Base-by-base conservation (phyloP, 768 basidiomycete genomes). In the Rhodotorula paludigena region DNA sequence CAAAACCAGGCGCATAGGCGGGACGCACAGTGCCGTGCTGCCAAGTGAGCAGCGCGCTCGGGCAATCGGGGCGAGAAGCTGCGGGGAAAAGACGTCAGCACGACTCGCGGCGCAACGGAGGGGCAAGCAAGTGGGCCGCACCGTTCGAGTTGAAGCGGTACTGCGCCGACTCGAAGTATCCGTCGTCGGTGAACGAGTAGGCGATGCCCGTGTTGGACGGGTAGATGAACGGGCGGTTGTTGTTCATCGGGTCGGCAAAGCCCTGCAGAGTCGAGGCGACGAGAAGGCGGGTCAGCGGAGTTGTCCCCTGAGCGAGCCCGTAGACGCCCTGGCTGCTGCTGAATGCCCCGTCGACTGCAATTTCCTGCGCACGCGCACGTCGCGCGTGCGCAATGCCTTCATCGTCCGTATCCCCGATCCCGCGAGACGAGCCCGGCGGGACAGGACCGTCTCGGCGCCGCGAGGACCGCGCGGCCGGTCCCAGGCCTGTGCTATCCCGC, bases 101-200 rank as follows among this genome's bases (percentile, higher is more conserved):
- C n/a, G n/a, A n/a, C n/a, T n/a, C n/a, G n/a, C n/a, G n/a, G n/a
- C n/a, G n/a, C n/a, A n/a, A n/a, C n/a, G n/a, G n/a, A n/a, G n/a
- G n/a, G n/a, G n/a, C n/a, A n/a, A n/a, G n/a, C n/a, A n/a, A n/a
- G n/a, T n/a, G n/a, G n/a, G n/a, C n/a, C n/a, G n/a, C 65, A 90
- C 91, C 93, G 78, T 99, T 99, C 63, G 86, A 81, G 47, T 81
- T 83, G 81, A 93, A 93, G 60, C 92, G 85, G 79, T 96, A 99
- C 73, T 90, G 87, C 30, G 92, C 85, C 77, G 90, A 83, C 78
- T 99, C 96, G 71, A 88, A 99, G 81, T 80, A 89, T 18, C 87
- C 86, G 65, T 87, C 85, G 44, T 79, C 77, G 59, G 89, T 83
- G 80, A 72, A 58, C n/a, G 66, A 74, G 54, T 52, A 69, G 36